phyloP scores from a whole-genome alignment of 2,329 filamentous ascomycete genomes.

The Hypoxylon sp. region DNA sequence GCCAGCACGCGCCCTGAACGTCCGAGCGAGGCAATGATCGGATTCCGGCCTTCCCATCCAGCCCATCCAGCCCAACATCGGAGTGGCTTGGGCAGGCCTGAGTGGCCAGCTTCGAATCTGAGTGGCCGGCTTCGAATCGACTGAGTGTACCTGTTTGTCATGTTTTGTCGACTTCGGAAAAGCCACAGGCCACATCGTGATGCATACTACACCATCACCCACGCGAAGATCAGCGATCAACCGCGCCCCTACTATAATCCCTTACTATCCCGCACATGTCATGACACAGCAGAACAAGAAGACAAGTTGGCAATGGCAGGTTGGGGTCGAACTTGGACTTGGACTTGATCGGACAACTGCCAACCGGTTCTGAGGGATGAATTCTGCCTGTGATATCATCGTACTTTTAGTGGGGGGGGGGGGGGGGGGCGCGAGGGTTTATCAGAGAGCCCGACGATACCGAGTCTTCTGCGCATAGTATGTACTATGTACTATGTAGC shows the following conservation, averaged over 20 bases:
- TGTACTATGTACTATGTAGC: neutral
- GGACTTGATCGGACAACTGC: too few species aligned
- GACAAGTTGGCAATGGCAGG: constrained; percentile 8
- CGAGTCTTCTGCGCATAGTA: neutral
- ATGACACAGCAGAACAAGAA: constrained; percentile 29
- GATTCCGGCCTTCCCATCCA: constrained; percentile 24
- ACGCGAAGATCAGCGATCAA: constrained; percentile 28
- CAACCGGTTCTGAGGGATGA: too few species aligned
- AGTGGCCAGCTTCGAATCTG: too few species aligned
- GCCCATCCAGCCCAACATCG: constrained; percentile 4
- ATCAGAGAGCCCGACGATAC: constrained; percentile 14
- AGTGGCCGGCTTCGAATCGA: too few species aligned
- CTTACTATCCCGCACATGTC: constrained; percentile 14
- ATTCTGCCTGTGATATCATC: constrained; percentile 27
- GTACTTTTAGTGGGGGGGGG: constrained; percentile 13
- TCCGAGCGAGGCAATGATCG: constrained; percentile 31
- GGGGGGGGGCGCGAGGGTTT: too few species aligned
- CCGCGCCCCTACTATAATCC: neutral
- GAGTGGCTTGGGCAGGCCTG: constrained; percentile 4
- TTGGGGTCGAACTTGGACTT: constrained; percentile 11
- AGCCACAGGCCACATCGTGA: neutral
- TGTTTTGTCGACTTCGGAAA: neutral
- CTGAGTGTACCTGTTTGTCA: constrained; percentile 23
- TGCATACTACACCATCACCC: constrained; percentile 27
- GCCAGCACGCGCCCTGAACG: too few species aligned